These are phyloP conservation scores for Ustilago lituana DNA, from an alignment of 1,284 basidiomycete genomes.

Conservation along the genomic window DNA sequence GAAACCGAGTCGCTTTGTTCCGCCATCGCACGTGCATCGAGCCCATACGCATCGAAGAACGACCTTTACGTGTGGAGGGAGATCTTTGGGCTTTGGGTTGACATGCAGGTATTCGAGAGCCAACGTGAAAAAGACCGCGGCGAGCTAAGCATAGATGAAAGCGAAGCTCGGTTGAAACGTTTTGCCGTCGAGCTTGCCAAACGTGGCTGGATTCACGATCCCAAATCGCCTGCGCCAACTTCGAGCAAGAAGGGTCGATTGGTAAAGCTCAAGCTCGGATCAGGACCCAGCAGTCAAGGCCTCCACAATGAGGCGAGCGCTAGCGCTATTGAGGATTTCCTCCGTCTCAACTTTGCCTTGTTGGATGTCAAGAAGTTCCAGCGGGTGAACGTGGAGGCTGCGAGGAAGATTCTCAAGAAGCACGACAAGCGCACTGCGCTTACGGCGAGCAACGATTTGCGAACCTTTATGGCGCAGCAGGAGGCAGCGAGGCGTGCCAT, in stretches of 20 bases:
- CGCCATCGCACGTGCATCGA: conserved; percentile 69
- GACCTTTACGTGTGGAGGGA: conserved; percentile 93
- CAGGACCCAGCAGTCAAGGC: conserved; percentile 41
- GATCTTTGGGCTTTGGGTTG: conserved; percentile 87
- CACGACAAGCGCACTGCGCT: conserved; percentile 83
- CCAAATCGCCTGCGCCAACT: conserved; percentile 18
- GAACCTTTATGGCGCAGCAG: conserved; percentile 57
- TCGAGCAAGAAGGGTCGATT: conserved; percentile 33
- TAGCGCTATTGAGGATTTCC: conserved; percentile 75
- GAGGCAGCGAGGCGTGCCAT: conserved; percentile 41
- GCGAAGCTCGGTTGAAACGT: conserved; percentile 76
- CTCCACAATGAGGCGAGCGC: conserved; percentile 50
- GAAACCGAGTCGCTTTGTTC: conserved; percentile 75
- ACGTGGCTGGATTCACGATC: conserved; percentile 59
- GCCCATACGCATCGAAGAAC: conserved; percentile 68
- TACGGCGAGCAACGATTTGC: conserved; percentile 67
- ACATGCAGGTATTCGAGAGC: conserved; percentile 86
- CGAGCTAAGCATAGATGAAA: conserved; percentile 78
- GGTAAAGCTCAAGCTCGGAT: conserved; percentile 53
- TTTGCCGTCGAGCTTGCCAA: conserved; percentile 78
- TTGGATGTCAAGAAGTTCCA: conserved; percentile 84
- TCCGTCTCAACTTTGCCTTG: conserved; percentile 82
- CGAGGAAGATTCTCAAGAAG: conserved; percentile 80
- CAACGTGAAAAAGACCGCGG: conserved; percentile 78
- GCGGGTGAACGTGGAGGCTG: conserved; percentile 84